Conservation (phyloP, 83 land plant species). For the Picea abies region DNA sequence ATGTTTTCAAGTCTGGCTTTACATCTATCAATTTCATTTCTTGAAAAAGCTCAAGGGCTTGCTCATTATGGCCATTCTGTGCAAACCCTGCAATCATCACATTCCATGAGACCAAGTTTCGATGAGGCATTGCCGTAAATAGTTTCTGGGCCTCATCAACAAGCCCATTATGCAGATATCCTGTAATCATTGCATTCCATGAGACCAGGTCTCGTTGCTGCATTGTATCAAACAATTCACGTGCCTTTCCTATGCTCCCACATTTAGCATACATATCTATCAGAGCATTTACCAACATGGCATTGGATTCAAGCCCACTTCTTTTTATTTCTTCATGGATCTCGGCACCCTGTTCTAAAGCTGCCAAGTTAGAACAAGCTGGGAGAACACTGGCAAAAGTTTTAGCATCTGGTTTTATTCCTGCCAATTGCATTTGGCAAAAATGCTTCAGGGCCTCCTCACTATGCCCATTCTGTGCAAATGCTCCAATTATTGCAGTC, state of each 20-base stretch:
- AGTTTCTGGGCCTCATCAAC: too few species aligned
- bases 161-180: too few species aligned
- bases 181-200: too few species aligned
- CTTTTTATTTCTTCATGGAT: conserved; percentile 35
- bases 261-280: conserved; percentile 37
- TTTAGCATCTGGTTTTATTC: conserved; percentile 24
- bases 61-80: conserved; percentile 8
- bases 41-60: conserved; percentile 31
- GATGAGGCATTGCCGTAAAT: too few species aligned
- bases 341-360: conserved; percentile 20
- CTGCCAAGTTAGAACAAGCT: conserved; percentile 25
- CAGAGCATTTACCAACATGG: conserved; percentile 47
- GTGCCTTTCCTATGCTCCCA: conserved; percentile 19
- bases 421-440: conserved; percentile 33
- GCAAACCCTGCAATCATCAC: too few species aligned
- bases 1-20: conserved; percentile 28
- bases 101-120: too few species aligned
- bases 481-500: background rate
- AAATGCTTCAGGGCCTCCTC: conserved; percentile 30
- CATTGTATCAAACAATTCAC: conserved; percentile 33
- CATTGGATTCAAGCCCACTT: conserved; percentile 37
- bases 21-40: conserved; percentile 32
- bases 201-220: background rate
- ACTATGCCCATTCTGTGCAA: conserved; percentile 28
- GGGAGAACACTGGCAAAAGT: conserved; percentile 40